A percentile compares a stretch with the other conserved stretches of the same genome.
Evolutionary conservation across 345 rosid genomes (phyloP).

Genomic region (Gossypium stocksii): DNA sequence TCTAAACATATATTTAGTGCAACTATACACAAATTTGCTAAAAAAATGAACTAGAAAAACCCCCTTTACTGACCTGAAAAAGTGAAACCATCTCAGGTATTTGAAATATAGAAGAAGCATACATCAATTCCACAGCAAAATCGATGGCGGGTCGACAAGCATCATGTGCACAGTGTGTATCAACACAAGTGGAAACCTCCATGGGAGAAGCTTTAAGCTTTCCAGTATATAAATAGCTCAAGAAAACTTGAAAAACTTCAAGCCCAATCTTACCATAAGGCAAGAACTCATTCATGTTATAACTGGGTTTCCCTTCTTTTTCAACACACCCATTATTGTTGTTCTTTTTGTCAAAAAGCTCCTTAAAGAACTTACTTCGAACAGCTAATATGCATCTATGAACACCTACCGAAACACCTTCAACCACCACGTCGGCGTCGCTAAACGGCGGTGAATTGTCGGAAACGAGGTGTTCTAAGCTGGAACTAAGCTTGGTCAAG

Average conservation of each 20-base stretch:
- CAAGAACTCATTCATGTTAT: conserved; percentile 45
- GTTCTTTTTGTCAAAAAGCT: conserved; percentile 51
- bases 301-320: conserved; percentile 56
- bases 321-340: conserved; percentile 31
- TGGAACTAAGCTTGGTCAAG: conserved; percentile 70
- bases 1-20: background rate
- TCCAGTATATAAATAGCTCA: conserved; percentile 77
- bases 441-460: conserved; percentile 51
- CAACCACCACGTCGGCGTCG: conserved; percentile 73
- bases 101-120: conserved; percentile 69
- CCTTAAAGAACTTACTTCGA: conserved; percentile 73
- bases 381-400: conserved; percentile 83
- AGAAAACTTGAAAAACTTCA: conserved; percentile 68
- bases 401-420: conserved; percentile 53
- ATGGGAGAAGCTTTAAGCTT: conserved; percentile 62
- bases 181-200: conserved; percentile 81
- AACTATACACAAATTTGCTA: background rate
- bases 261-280: conserved; percentile 67
- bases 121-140: conserved; percentile 84
- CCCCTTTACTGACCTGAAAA: conserved; percentile 51
- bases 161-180: conserved; percentile 66
- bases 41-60: background rate
- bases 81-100: conserved; percentile 74
- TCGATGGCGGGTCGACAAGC: conserved; percentile 80
- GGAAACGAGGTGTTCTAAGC: conserved; percentile 65